Evolutionary conservation across 176 grass and related monocot genomes (phyloP).

Genomic region (Miscanthus lutarioriparius): DNA sequence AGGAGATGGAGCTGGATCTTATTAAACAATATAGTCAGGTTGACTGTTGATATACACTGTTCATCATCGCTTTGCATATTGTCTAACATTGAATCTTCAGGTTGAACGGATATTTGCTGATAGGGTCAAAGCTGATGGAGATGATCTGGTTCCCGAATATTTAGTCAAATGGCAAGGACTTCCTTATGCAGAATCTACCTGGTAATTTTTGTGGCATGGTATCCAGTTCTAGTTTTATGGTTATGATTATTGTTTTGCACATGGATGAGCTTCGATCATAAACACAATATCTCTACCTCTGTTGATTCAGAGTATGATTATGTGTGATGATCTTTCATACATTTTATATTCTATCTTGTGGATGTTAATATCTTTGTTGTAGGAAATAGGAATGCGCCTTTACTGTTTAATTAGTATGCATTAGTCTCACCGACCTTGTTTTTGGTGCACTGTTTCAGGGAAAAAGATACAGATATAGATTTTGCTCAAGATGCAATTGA

Average conservation of each 20-base stretch:
- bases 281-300: background rate
- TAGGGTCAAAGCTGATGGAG: slow-evolving; percentile 78
- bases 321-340: background rate
- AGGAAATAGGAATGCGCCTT: background rate
- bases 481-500: slow-evolving; percentile 99
- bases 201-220: slow-evolving; percentile 58
- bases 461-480: slow-evolving; percentile 96
- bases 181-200: slow-evolving; percentile 98
- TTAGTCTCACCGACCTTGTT: slow-evolving; percentile 8
- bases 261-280: background rate
- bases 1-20: slow-evolving; percentile 99
- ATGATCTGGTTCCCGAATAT: slow-evolving; percentile 93
- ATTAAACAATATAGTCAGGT: slow-evolving; percentile 99
- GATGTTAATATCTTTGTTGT: background rate
- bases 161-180: slow-evolving; percentile 99
- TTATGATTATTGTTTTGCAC: slow-evolving; percentile 19
- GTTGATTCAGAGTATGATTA: slow-evolving; percentile 13
- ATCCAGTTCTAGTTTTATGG: slow-evolving; percentile 22
- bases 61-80: slow-evolving; percentile 16
- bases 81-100: slow-evolving; percentile 64
- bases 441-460: slow-evolving; percentile 57
- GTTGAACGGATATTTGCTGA: slow-evolving; percentile 99
- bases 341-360: slow-evolving; percentile 19
- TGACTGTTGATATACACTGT: slow-evolving; percentile 20
- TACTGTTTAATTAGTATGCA: slow-evolving; percentile 8